Conservation (phyloP, 352 stramenopile species). For the Salisapilia sapeloensis region DNA sequence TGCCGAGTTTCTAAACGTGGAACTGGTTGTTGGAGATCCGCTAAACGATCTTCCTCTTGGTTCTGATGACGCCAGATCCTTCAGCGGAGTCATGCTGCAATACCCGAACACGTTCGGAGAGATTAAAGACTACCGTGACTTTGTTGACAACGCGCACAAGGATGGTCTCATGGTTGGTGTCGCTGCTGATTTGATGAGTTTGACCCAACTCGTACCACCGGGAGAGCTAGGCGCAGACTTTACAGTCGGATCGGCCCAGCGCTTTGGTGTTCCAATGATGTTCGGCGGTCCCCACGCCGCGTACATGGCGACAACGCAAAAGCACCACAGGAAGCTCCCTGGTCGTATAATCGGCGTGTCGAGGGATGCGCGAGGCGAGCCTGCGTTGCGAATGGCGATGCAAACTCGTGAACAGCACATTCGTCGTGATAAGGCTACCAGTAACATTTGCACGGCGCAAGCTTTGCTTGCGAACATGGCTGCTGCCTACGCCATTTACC, state of each 20-base stretch:
- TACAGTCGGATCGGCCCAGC: slow-evolving; percentile 94
- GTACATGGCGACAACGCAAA: slow-evolving; percentile 93
- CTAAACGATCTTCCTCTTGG: slow-evolving; percentile 56
- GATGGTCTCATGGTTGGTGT: slow-evolving; percentile 88
- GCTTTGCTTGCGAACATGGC: slow-evolving; percentile 98
- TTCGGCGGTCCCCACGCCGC: slow-evolving; percentile 97
- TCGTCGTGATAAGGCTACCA: slow-evolving; percentile 97
- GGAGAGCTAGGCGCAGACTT: slow-evolving; percentile 95
- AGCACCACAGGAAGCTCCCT: slow-evolving; percentile 95
- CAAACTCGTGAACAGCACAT: slow-evolving; percentile 99
- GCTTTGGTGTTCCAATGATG: slow-evolving; percentile 98
- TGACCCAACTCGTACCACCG: slow-evolving; percentile 89
- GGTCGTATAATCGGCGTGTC: slow-evolving; percentile 98
- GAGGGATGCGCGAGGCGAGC: slow-evolving; percentile 91
- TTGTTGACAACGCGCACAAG: slow-evolving; percentile 77
- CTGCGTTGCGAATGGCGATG: slow-evolving; percentile 96
- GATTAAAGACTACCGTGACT: slow-evolving; percentile 84
- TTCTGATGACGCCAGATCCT: slow-evolving; percentile 68
- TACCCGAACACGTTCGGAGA: slow-evolving; percentile 98
- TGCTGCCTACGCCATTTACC: slow-evolving; percentile 95
- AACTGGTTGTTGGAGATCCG: slow-evolving; percentile 85
- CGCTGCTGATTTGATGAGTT: slow-evolving; percentile 91
- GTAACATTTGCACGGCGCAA: slow-evolving; percentile 99
- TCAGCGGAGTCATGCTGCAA: slow-evolving; percentile 94
- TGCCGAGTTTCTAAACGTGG: slow-evolving; percentile 81